These are phyloP conservation scores for Tuber calosporum DNA, from an alignment of 495 filamentous ascomycete species.

Conservation along the genomic window DNA sequence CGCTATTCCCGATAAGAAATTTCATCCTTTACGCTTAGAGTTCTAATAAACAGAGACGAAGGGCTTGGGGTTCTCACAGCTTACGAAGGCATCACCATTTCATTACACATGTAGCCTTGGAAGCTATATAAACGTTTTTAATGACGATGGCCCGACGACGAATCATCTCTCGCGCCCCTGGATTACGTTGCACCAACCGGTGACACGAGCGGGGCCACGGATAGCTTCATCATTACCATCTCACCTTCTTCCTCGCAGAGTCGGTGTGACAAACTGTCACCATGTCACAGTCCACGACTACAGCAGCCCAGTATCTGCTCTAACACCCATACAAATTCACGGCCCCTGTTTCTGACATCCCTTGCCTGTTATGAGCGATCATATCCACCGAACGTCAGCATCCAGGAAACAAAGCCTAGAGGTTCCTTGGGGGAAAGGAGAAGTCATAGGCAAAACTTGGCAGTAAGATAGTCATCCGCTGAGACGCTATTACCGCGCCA, in stretches of 20 bases:
- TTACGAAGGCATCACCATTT: neutral
- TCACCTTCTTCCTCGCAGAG: too few relatives aligned
- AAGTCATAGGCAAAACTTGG: neutral
- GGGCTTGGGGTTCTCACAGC: neutral
- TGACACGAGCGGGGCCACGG: neutral
- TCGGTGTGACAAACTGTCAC: too few relatives aligned
- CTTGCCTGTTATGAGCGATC: neutral
- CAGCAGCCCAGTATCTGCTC: too few relatives aligned
- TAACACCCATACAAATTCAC: constrained; percentile 7
- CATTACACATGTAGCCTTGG: neutral
- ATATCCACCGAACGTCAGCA: neutral
- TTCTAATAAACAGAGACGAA: neutral
- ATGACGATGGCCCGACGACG: neutral
- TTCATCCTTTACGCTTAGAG: neutral
- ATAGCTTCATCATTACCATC: neutral
- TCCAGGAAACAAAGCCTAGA: neutral
- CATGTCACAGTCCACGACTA: too few relatives aligned
- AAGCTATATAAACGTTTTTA: neutral
- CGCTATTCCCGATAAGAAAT: neutral
- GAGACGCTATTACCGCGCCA: neutral
- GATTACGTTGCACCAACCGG: neutral
- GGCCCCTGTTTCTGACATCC: neutral
- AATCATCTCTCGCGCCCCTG: neutral
- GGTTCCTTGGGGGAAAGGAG: neutral
- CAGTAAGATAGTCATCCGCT: neutral